These are phyloP conservation scores for Dunaliella sp. DNA, from an alignment of 139 green algal genomes.

Conservation along the genomic window DNA sequence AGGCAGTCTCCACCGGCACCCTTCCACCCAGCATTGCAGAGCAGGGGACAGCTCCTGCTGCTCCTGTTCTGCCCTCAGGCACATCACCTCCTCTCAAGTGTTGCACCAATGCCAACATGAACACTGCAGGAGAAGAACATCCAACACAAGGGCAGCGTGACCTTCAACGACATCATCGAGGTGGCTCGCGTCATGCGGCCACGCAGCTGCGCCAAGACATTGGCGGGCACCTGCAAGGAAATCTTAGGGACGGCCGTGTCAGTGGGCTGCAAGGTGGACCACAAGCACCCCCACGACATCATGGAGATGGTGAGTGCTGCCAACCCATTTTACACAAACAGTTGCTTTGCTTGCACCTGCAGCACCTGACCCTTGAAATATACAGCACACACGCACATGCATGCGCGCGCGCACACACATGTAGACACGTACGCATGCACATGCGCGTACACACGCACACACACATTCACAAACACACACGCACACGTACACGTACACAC, in stretches of 20 bases:
- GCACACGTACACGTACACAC: too few species aligned
- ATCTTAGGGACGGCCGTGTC: conserved; percentile 95
- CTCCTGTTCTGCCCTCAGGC: too few species aligned
- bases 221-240: conserved; percentile 96
- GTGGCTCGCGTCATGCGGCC: conserved; percentile 94
- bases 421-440: too few species aligned
- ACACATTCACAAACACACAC: too few species aligned
- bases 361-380: too few species aligned
- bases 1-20: background rate
- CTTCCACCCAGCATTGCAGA: conserved; percentile 3
- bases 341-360: too few species aligned
- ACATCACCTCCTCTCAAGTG: too few species aligned
- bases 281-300: conserved; percentile 88
- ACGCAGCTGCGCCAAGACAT: conserved; percentile 83
- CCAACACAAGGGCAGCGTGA: conserved; percentile 95
- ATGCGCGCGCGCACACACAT: too few species aligned
- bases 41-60: too few species aligned
- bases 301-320: conserved; percentile 75
- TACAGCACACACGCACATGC: too few species aligned
- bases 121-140: conserved; percentile 96
- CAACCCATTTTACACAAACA: too few species aligned
- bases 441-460: too few species aligned
- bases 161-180: conserved; percentile 93
- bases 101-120: background rate
- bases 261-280: conserved; percentile 97